Evolutionary conservation across 345 rosid genomes (phyloP).

Genomic region (Hevea brasiliensis): DNA sequence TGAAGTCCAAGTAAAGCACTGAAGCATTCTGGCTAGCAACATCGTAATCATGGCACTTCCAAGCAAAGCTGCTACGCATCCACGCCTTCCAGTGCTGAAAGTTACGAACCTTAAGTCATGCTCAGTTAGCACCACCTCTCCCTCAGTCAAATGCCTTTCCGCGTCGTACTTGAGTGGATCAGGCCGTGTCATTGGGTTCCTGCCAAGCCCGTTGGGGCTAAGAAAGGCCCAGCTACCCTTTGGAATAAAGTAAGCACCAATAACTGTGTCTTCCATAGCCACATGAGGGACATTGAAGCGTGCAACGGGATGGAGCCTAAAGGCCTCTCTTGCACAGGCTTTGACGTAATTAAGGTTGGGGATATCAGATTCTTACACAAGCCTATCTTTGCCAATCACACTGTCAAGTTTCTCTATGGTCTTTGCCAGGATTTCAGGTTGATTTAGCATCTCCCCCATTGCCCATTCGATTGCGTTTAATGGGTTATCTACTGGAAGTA

Average conservation of each 20-base stretch:
- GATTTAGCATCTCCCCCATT: too few relatives aligned
- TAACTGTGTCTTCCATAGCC: conserved; percentile 20
- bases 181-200: conserved; percentile 49
- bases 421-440: conserved; percentile 26
- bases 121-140: conserved; percentile 30
- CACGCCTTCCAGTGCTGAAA: conserved; percentile 52
- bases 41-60: conserved; percentile 19
- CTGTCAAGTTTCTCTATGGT: conserved; percentile 44
- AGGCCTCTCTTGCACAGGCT: conserved; percentile 51
- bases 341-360: conserved; percentile 44
- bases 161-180: conserved; percentile 45
- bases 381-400: conserved; percentile 48
- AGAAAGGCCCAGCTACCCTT: conserved; percentile 51
- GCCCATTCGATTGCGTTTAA: conserved; percentile 54
- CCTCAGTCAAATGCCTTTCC: conserved; percentile 39
- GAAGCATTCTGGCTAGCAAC: conserved; percentile 24
- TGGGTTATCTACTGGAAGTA: conserved; percentile 55
- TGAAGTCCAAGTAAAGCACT: conserved; percentile 17
- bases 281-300: conserved; percentile 54
- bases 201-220: conserved; percentile 43
- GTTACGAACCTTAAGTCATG: conserved; percentile 38
- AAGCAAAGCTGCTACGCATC: conserved; percentile 21
- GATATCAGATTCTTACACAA: conserved; percentile 52
- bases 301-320: conserved; percentile 48
- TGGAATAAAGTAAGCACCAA: conserved; percentile 49